phyloP scores from a whole-genome alignment of 257 asterid species.

The Solanum sejunctum region DNA sequence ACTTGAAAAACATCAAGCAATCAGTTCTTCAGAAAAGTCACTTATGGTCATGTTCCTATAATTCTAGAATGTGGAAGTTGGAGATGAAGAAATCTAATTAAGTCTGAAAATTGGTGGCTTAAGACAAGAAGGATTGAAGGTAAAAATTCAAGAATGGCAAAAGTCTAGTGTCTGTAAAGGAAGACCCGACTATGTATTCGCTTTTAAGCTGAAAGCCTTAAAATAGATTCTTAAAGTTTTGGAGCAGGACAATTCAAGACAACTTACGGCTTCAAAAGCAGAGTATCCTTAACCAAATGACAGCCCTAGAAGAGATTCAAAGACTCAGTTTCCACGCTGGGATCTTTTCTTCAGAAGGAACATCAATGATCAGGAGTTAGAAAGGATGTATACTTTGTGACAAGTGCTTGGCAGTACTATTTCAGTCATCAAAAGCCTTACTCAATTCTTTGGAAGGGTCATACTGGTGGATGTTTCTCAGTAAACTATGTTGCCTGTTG shows the following conservation, averaged over 20 bases:
- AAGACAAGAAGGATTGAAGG: too few relatives aligned
- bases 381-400: background rate
- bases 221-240: background rate
- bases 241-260: background rate
- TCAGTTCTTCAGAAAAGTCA: too few relatives aligned
- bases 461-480: background rate
- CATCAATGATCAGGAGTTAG: background rate
- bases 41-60: too few relatives aligned
- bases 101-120: too few relatives aligned
- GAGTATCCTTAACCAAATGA: background rate
- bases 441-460: background rate
- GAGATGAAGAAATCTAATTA: too few relatives aligned
- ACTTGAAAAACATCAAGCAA: too few relatives aligned
- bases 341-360: background rate
- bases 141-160: background rate
- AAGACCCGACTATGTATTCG: background rate
- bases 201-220: background rate
- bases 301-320: background rate
- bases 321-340: background rate
- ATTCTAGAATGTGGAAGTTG: too few relatives aligned
- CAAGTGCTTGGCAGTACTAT: background rate
- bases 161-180: background rate
- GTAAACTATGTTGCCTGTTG: background rate
- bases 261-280: background rate
- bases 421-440: background rate